phyloP scores from a whole-genome alignment of 2,329 filamentous ascomycete genomes.

The Fusarium anguioides region DNA sequence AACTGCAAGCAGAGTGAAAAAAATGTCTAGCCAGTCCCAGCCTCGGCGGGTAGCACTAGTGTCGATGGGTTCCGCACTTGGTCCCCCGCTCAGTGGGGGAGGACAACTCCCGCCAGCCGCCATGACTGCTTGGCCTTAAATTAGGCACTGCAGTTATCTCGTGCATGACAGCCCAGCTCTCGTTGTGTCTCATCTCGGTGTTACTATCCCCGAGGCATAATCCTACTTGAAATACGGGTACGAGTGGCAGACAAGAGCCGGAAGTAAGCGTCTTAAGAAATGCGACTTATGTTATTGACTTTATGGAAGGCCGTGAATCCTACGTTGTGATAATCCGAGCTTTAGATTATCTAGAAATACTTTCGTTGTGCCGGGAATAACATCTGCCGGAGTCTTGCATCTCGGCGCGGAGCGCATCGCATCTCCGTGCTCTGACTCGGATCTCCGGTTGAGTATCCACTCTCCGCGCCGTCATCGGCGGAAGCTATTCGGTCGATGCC shows the following conservation, averaged over 20 bases:
- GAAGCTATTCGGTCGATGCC: conserved; percentile 16
- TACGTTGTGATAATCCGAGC: neutral
- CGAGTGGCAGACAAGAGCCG: neutral
- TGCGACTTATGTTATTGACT: neutral
- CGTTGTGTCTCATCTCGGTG: conserved; percentile 35
- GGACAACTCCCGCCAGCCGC: conserved; percentile 3
- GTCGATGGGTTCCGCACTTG: conserved; percentile 36
- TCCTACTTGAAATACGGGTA: neutral
- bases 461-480: conserved; percentile 45
- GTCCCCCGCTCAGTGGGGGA: conserved; percentile 30
- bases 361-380: conserved; percentile 25
- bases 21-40: conserved; percentile 35
- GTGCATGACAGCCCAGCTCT: conserved; percentile 22
- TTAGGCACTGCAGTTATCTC: conserved; percentile 27
- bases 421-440: conserved; percentile 44
- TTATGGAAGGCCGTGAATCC: neutral
- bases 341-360: neutral
- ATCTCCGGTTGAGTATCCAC: conserved; percentile 42
- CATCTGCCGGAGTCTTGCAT: conserved; percentile 27
- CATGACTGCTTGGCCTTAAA: conserved; percentile 22
- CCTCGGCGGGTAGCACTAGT: conserved; percentile 37
- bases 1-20: conserved; percentile 37
- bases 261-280: neutral
- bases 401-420: conserved; percentile 45
- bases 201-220: conserved; percentile 32